Conservation (phyloP, 2,329 filamentous ascomycete genomes). For the Neoascochyta sp. region DNA sequence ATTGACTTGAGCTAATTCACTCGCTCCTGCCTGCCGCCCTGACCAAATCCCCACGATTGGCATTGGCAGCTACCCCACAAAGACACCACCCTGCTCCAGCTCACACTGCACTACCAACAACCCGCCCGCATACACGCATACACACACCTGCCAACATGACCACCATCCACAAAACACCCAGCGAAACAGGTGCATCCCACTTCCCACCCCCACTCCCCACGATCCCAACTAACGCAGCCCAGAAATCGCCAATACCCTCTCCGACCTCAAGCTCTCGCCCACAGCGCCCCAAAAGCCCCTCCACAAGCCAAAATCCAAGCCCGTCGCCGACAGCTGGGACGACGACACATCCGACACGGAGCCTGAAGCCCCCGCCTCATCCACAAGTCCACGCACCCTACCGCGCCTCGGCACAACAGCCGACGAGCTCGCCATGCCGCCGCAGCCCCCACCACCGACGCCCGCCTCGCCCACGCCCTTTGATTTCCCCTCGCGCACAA, state of each 20-base stretch:
- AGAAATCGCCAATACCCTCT: conserved; percentile 40
- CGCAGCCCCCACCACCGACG: conserved; percentile 34
- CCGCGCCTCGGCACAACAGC: conserved; percentile 19
- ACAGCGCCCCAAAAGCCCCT: conserved; percentile 29
- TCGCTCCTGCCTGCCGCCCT: too few species aligned
- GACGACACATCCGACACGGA: conserved; percentile 56
- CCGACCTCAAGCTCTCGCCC: conserved; percentile 35
- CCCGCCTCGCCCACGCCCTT: conserved; percentile 35
- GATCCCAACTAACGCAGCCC: conserved; percentile 3
- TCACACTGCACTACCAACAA: too few species aligned
- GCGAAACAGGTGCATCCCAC: conserved; percentile 11
- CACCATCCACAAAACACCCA: conserved; percentile 15
- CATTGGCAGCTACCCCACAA: conserved; percentile 10
- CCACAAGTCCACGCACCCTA: conserved; percentile 7
- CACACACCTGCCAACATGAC: conserved; percentile 9
- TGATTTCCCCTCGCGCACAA: conserved; percentile 28
- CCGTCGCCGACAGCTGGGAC: conserved; percentile 71
- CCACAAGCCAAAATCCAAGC: conserved; percentile 33
- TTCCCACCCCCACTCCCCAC: neutral
- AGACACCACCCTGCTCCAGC: too few species aligned
- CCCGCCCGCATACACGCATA: too few species aligned
- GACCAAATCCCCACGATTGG: conserved; percentile 8
- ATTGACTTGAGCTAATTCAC: too few species aligned
- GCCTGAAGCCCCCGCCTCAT: conserved; percentile 25
- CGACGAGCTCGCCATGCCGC: conserved; percentile 11